Evolutionary conservation across 2,329 filamentous ascomycete species (phyloP).

Genomic region (Niveomyces coronatus): DNA sequence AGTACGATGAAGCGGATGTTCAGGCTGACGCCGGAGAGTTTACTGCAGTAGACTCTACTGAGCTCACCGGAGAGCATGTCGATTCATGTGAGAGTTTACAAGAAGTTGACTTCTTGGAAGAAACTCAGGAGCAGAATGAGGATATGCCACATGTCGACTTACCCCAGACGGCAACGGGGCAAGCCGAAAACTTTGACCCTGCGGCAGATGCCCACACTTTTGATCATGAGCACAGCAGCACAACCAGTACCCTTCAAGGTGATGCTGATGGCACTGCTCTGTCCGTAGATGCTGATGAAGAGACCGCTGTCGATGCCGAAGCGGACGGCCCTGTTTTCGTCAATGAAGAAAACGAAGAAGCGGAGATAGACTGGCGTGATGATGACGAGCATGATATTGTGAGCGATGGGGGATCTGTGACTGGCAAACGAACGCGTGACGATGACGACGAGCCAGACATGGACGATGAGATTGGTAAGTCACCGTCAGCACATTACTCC

Average conservation of each 20-base stretch:
- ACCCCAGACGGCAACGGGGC: conserved; percentile 7
- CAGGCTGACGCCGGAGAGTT: not conserved
- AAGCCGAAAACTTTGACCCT: conserved; percentile 13
- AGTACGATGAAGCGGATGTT: conserved; percentile 8
- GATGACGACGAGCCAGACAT: conserved; percentile 20
- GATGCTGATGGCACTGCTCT: conserved; percentile 20
- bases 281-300: conserved; percentile 15
- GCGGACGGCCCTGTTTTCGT: conserved; percentile 14
- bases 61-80: conserved; percentile 11
- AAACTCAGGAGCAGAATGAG: conserved; percentile 12
- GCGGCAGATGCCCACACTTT: conserved; percentile 13
- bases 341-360: conserved; percentile 14
- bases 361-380: conserved; percentile 22
- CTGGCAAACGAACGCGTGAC: conserved; percentile 20
- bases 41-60: conserved; percentile 5
- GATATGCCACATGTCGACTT: conserved; percentile 4
- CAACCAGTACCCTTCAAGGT: conserved; percentile 23
- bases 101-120: conserved; percentile 11
- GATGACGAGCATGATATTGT: conserved; percentile 16
- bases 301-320: conserved; percentile 14
- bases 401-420: conserved; percentile 13
- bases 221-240: conserved; percentile 16
- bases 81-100: no score
- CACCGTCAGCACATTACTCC: no score
- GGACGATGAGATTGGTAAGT: conserved; percentile 25